phyloP scores from a whole-genome alignment of 2,329 filamentous ascomycete species.

The Colletotrichum zoysiae region DNA sequence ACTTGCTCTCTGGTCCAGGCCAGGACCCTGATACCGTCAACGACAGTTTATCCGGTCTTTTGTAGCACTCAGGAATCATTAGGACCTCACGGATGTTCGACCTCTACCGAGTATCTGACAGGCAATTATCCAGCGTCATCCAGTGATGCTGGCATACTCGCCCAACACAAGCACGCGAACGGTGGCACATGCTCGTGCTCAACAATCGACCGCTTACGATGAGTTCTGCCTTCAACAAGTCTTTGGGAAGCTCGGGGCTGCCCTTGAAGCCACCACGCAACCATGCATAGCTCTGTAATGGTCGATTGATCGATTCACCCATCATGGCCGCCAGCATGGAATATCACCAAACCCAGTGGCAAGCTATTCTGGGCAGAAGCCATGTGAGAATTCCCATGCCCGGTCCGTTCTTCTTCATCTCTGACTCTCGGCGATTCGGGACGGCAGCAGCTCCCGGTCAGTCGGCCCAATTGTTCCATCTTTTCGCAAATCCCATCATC shows the following conservation, averaged over 20 bases:
- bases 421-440: not conserved
- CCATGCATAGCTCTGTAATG: too few species aligned
- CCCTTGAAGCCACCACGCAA: too few species aligned
- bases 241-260: too few species aligned
- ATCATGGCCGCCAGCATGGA: too few species aligned
- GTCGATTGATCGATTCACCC: too few species aligned
- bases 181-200: slow-evolving; percentile 2
- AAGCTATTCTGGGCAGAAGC: slow-evolving; percentile 5
- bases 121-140: not conserved
- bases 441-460: slow-evolving; percentile 19
- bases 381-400: slow-evolving; percentile 19
- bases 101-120: slow-evolving; percentile 5
- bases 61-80: slow-evolving; percentile 1
- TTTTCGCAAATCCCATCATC: slow-evolving; percentile 14
- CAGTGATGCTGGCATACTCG: not conserved
- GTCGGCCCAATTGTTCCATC: slow-evolving; percentile 16
- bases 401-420: not conserved
- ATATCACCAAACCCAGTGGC: too few species aligned
- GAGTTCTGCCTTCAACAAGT: too few species aligned
- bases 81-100: not conserved
- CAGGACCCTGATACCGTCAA: slow-evolving; percentile 8
- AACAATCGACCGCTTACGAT: too few species aligned
- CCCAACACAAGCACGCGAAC: not conserved
- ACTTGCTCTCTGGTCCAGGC: slow-evolving; percentile 12
- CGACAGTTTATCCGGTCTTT: slow-evolving; percentile 8